Conservation (phyloP, 2,329 filamentous ascomycete species). For the Tolypocladium ovalisporum region DNA sequence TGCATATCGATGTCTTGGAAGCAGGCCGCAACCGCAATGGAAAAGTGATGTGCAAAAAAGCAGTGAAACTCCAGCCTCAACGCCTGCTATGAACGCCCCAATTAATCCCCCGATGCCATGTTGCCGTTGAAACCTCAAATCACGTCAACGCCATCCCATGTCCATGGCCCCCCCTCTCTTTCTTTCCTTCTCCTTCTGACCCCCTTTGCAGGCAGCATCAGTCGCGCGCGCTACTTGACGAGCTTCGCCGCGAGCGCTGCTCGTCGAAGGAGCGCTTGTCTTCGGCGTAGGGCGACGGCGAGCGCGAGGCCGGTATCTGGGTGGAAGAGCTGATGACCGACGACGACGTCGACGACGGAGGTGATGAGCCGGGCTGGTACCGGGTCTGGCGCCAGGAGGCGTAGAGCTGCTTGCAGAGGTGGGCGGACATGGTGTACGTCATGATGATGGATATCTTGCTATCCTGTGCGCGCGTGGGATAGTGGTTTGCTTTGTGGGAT, state of each 20-base stretch:
- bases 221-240: slow-evolving; percentile 2
- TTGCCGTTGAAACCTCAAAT: background rate
- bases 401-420: slow-evolving; percentile 50
- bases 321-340: background rate
- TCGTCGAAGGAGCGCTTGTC: slow-evolving; percentile 38
- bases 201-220: background rate
- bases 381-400: slow-evolving; percentile 45
- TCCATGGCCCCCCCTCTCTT: background rate
- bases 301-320: slow-evolving; percentile 7
- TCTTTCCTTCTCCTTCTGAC: background rate
- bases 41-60: background rate
- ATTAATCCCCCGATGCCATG: background rate
- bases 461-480: too few species aligned
- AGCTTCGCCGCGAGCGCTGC: slow-evolving; percentile 21
- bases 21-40: background rate
- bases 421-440: slow-evolving; percentile 52
- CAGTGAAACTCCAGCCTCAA: background rate
- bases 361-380: slow-evolving; percentile 21
- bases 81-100: background rate
- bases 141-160: background rate
- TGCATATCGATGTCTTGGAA: background rate
- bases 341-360: slow-evolving; percentile 3
- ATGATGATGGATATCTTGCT: too few species aligned
- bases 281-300: slow-evolving; percentile 13
- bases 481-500: background rate